A percentile compares a stretch with the other conserved stretches of the same genome.
Conservation (phyloP, 2,329 filamentous ascomycete species). For the Aspergillus brunneoviolaceus region DNA sequence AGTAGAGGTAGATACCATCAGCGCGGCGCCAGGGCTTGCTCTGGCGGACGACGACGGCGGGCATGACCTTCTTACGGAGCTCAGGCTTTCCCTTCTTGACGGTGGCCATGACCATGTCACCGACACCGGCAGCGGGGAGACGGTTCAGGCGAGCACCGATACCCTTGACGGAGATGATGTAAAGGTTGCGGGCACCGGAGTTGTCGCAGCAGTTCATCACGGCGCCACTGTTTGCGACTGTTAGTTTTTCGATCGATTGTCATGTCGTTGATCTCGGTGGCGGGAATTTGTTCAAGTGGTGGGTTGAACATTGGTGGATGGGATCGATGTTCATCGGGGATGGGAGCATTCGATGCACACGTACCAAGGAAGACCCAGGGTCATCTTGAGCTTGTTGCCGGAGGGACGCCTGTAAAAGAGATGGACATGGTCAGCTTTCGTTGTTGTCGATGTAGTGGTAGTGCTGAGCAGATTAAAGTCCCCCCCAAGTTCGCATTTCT, state of each 20-base stretch:
- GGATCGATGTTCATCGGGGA: not conserved
- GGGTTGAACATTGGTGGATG: no score
- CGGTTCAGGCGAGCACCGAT: constrained; percentile 97
- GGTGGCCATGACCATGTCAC: constrained; percentile 99
- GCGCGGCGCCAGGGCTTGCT: constrained; percentile 99
- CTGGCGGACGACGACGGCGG: constrained; percentile 97
- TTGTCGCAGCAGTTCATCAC: constrained; percentile 99
- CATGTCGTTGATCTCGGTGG: not conserved
- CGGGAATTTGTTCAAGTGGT: no score
- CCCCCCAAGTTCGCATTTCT: not conserved
- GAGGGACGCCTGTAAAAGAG: constrained; percentile 65
- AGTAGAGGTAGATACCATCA: constrained; percentile 99
- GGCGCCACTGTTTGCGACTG: constrained; percentile 68
- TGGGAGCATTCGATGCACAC: constrained; percentile 45
- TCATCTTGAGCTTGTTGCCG: constrained; percentile 99
- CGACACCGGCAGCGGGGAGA: constrained; percentile 94
- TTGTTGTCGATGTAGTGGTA: no score
- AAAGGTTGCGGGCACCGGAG: constrained; percentile 96
- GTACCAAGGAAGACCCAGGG: constrained; percentile 99
- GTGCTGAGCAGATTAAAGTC: no score
- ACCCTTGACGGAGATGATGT: constrained; percentile 99
- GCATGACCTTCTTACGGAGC: constrained; percentile 99
- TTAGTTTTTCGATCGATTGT: constrained; percentile 19
- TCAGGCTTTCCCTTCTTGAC: constrained; percentile 99
- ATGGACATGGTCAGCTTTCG: constrained; percentile 22